A percentile compares a stretch with the other conserved stretches of the same genome.
These are phyloP conservation scores for Pestalotiopsis sp. DNA, from an alignment of 2,329 filamentous ascomycete species.

Conservation along the genomic window DNA sequence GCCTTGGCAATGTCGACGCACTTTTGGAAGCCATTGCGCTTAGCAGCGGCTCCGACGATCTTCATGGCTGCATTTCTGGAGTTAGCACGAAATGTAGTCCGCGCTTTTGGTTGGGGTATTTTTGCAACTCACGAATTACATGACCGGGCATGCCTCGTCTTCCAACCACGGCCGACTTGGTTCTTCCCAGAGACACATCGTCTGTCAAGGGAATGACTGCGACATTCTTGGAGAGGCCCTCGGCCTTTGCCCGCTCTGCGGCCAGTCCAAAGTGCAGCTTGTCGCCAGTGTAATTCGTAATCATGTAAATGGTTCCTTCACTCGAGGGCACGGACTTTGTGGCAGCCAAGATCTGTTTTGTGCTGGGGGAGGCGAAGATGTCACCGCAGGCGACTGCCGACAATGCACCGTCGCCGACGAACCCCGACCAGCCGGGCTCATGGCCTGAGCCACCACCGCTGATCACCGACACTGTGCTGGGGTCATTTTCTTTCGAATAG, in stretches of 20 bases:
- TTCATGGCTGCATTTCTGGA: constrained; percentile 61
- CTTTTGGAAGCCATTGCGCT: constrained; percentile 58
- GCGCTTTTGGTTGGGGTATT: too few relatives aligned
- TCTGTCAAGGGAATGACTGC: constrained; percentile 75
- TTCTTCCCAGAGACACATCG: constrained; percentile 71
- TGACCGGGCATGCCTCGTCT: constrained; percentile 72
- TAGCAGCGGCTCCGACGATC: constrained; percentile 66
- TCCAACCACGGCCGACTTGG: constrained; percentile 70
- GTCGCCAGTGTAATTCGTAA: constrained; percentile 77
- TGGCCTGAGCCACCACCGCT: constrained; percentile 75
- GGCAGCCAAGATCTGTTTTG: constrained; percentile 70
- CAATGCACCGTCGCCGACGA: constrained; percentile 70
- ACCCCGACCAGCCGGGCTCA: constrained; percentile 72
- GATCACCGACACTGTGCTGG: constrained; percentile 53
- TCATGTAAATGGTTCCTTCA: constrained; percentile 69
- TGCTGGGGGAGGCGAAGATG: constrained; percentile 75
- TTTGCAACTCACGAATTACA: constrained; percentile 51
- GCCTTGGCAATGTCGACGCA: constrained; percentile 58
- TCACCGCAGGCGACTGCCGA: constrained; percentile 72
- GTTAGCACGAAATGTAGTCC: too few relatives aligned
- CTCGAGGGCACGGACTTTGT: constrained; percentile 64
- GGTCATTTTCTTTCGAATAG: constrained; percentile 31
- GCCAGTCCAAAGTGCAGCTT: constrained; percentile 77
- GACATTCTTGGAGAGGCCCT: constrained; percentile 59
- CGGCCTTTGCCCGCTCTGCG: constrained; percentile 71